Evolutionary conservation across 2,329 filamentous ascomycete genomes (phyloP), one percentile per base, ranked within the genome.

Genomic region (Calonectria crousiana): DNA sequence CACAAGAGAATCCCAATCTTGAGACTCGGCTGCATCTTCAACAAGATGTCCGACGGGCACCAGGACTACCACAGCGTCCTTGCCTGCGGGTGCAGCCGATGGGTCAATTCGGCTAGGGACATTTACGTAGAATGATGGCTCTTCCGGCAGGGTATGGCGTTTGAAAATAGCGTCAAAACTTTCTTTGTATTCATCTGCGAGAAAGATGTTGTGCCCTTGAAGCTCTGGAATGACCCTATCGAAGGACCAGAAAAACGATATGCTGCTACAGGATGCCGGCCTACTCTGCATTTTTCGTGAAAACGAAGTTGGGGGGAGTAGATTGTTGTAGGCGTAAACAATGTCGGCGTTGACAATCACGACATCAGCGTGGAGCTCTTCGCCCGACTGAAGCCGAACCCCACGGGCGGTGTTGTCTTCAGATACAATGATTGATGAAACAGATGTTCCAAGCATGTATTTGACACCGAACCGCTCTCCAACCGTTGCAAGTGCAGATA

Each of bases 81-180:
- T 90, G 1, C 89, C 91, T 3, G 87, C 82, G 0, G 94, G 94
- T 0, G 94, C 93, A 1, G 94, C 94, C 0, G 89, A 89, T 0
- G 91, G 86, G 76, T 95, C 94, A 10, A 95, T 88, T 16, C 93
- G 89, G 60, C 90, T 93, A 0, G 94, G 94, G 0, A 95, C 93
- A 81, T 95, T 95, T 83, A 95, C 90, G 83, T 95, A 95, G 86
- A 95, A 95, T 71, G 90, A 93, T 0, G 93, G 93, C 73, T 95
- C 88, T 1, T 88, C 83, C 1, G 94, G 94, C 11, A 95, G 90
- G 3, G 88, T 84, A 74, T 95, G 92, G 36, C 90, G 86, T 76
- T 93, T 91, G 87, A 95, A 95, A 73, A 95, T 95, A 73, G 90
- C 89, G 82, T 95, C 93, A 79, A 95, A 95, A n/a, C 90, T 92